Conservation (phyloP, 2,329 filamentous ascomycete genomes). For the Neoascochyta sp. region DNA sequence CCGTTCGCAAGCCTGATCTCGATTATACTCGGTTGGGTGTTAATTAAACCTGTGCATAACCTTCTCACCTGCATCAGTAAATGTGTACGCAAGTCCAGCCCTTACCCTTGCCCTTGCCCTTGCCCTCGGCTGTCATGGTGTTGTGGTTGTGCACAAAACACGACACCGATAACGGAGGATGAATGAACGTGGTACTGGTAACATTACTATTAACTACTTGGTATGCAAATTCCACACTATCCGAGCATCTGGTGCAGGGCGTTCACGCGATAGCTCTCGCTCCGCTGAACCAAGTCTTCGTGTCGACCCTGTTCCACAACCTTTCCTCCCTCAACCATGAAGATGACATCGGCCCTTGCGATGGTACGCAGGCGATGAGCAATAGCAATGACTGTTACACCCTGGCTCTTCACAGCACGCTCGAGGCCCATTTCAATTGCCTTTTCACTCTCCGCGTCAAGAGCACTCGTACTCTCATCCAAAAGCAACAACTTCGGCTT, state of each 20-base stretch:
- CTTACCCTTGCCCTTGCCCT: too few species aligned
- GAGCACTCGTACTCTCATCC: slow-evolving; percentile 43
- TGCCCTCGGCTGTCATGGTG: too few species aligned
- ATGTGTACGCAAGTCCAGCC: too few species aligned
- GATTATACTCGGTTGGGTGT: too few species aligned
- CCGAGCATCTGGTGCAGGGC: slow-evolving; percentile 49
- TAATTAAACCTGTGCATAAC: too few species aligned
- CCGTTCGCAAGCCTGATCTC: too few species aligned
- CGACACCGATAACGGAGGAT: too few species aligned
- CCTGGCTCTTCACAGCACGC: slow-evolving; percentile 30
- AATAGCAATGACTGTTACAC: slow-evolving; percentile 45
- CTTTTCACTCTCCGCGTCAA: slow-evolving; percentile 44
- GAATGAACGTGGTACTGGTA: too few species aligned
- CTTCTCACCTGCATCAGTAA: too few species aligned
- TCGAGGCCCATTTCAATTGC: slow-evolving; percentile 42
- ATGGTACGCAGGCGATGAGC: slow-evolving; percentile 45
- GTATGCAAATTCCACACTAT: too few species aligned
- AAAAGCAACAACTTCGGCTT: slow-evolving; percentile 42
- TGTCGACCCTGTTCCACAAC: slow-evolving; percentile 50
- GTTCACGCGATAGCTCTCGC: slow-evolving; percentile 50
- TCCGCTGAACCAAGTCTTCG: slow-evolving; percentile 47
- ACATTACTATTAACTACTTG: too few species aligned
- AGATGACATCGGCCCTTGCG: slow-evolving; percentile 43
- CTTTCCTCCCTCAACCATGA: slow-evolving; percentile 48
- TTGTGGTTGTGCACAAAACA: too few species aligned